Base-by-base conservation (phyloP, 202 grass and related monocot species). In the Zoysia matrella region DNA sequence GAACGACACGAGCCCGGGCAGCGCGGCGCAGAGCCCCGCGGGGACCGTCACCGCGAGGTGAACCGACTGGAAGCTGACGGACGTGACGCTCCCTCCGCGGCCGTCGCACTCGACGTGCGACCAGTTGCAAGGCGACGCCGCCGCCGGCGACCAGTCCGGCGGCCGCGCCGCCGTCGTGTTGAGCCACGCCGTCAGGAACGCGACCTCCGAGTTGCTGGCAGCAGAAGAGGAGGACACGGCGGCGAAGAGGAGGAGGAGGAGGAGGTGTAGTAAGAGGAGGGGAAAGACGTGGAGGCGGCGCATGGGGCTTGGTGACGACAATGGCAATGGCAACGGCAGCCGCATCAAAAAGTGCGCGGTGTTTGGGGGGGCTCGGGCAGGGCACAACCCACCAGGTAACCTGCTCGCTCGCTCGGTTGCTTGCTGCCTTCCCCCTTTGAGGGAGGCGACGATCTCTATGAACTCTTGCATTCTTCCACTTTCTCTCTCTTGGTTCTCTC, bases 51-150 rank as follows among this genome's bases (percentile, higher is more conserved):
- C 73, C 7, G 85, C 90, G 16, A 98, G 90, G 64, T 82, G 92
- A 4, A 95, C 80, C 30, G 92, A 98, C 76, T 89, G 92, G 65
- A 98, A 90, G 5, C 66, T 85, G 4, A 98, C 36, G 14, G 79
- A 57, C 0, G 89, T 83, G 5, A 98, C 86, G 0, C 8, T 11
- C 8, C 64, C 77, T 0, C 54, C 67, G n/a, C 52, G 22, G 22
- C 22, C 13, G 71, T 63, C 71, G 83, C 95, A 95, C 11, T 65
- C 51, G 50, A 98, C 16, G 82, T 95, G 95, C 8, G 80, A 95
- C 95, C 95, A 98, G 42, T 83, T 90, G 90, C 95, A 98, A 4
- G 95, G 92, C 4, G 88, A 91, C 2, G 81, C 0, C 0, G 91
- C 50, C 10, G 87, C 15, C 6, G 87, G 82, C 7, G 86, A 82